These are phyloP conservation scores for Lipomyces chichibuensis DNA, from an alignment of 805 yeast genomes.

Conservation along the genomic window DNA sequence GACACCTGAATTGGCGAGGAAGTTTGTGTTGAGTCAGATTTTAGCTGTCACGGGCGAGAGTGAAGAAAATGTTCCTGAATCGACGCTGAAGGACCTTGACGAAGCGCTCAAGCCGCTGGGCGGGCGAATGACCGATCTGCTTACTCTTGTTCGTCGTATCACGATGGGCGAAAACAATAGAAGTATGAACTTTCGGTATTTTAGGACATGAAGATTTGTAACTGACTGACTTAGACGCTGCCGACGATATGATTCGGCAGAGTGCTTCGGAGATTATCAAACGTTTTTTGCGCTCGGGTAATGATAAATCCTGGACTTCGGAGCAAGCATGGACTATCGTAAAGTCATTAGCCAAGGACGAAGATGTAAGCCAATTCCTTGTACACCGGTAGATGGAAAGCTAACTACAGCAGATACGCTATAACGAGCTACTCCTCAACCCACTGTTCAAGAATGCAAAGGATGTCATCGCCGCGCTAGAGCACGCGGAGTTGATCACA, in stretches of 20 bases:
- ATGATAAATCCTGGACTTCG: slow-evolving; percentile 57
- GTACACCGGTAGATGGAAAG: not conserved
- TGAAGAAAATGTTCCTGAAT: slow-evolving; percentile 39
- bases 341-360: slow-evolving; percentile 58
- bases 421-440: slow-evolving; percentile 42
- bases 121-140: slow-evolving; percentile 92
- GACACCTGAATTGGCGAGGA: slow-evolving; percentile 64
- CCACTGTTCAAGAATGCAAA: slow-evolving; percentile 49
- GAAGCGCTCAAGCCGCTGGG: slow-evolving; percentile 75
- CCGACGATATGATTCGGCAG: slow-evolving; percentile 77
- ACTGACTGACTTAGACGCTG: slow-evolving; percentile 56
- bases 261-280: slow-evolving; percentile 88
- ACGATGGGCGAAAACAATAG: slow-evolving; percentile 82
- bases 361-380: slow-evolving; percentile 48
- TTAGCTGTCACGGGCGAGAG: slow-evolving; percentile 42
- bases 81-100: slow-evolving; percentile 49
- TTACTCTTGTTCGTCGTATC: slow-evolving; percentile 84
- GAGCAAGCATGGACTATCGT: slow-evolving; percentile 90
- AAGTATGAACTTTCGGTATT: not conserved
- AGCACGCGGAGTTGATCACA: slow-evolving; percentile 74
- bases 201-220: not conserved
- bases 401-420: slow-evolving; percentile 13
- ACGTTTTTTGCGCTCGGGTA: slow-evolving; percentile 56
- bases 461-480: slow-evolving; percentile 60
- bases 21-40: slow-evolving; percentile 59